phyloP scores from a whole-genome alignment of 805 yeast genomes.

The Phaffomyces antillensis region DNA sequence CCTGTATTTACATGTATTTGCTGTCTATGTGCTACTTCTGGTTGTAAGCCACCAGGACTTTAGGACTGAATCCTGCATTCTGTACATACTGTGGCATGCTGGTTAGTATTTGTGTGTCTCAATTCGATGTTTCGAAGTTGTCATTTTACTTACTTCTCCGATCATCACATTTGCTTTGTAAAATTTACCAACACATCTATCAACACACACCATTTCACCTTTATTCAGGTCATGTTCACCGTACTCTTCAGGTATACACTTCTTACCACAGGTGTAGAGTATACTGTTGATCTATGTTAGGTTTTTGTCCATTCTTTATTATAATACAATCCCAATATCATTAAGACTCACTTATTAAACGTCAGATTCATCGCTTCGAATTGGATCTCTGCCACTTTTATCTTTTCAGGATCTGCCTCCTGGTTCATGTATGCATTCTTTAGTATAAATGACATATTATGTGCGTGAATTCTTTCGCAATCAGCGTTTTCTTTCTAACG shows the following conservation, averaged over 20 bases:
- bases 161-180: constrained; percentile 62
- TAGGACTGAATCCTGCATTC: constrained; percentile 18
- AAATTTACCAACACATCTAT: constrained; percentile 80
- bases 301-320: neutral
- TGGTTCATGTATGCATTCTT: constrained; percentile 36
- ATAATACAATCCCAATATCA: no score
- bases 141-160: constrained; percentile 35
- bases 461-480: no score
- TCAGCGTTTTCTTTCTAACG: no score
- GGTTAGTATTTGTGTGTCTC: constrained; percentile 7
- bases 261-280: constrained; percentile 53
- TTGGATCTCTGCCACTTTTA: constrained; percentile 61
- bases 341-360: constrained; percentile 33
- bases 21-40: constrained; percentile 1
- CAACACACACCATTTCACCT: constrained; percentile 78
- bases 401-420: constrained; percentile 51
- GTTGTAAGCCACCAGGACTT: constrained; percentile 16
- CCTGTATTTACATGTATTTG: neutral
- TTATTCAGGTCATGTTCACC: constrained; percentile 79
- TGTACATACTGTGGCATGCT: constrained; percentile 14
- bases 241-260: constrained; percentile 82
- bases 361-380: constrained; percentile 56
- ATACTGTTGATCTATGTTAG: constrained; percentile 32
- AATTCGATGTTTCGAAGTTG: neutral
- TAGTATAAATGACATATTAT: constrained; percentile 56